Conservation (phyloP, 108 stramenopile genomes). For the Conticribra guillardii region DNA sequence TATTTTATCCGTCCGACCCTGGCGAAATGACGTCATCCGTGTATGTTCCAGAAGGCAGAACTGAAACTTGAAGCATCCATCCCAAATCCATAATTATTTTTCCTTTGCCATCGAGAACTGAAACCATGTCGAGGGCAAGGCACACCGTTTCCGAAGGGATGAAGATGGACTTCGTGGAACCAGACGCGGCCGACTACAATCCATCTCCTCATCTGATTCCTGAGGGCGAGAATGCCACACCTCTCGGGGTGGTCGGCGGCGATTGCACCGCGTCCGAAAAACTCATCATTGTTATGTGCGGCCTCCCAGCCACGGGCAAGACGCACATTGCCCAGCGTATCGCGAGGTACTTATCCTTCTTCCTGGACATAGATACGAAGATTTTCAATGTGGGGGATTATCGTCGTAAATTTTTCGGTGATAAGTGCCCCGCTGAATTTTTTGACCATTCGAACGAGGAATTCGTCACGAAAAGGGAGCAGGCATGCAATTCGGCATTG, state of each 20-base stretch:
- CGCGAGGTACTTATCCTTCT: conserved; percentile 90
- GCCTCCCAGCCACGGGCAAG: conserved; percentile 97
- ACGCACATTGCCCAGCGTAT: conserved; percentile 97
- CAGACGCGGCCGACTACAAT: conserved; percentile 62
- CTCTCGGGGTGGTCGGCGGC: conserved; percentile 85
- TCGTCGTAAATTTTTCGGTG: conserved; percentile 84
- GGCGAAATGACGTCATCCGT: no score
- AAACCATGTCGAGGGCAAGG: no score
- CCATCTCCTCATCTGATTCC: conserved; percentile 84
- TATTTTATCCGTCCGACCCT: no score
- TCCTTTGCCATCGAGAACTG: no score
- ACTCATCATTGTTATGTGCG: conserved; percentile 95
- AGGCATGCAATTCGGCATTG: conserved; percentile 88
- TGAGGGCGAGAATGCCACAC: conserved; percentile 90
- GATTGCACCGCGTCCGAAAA: conserved; percentile 82
- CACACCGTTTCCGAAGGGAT: neutral
- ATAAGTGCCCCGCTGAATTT: conserved; percentile 80
- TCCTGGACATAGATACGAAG: conserved; percentile 87
- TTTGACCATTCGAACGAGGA: conserved; percentile 91
- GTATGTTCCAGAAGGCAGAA: no score
- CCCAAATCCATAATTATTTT: no score
- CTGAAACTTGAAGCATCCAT: no score
- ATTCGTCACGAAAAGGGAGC: conserved; percentile 58
- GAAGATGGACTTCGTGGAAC: neutral
- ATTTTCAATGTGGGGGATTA: conserved; percentile 97